Conservation (phyloP, 495 filamentous ascomycete species). For the Rostrohypoxylon terebratum region DNA sequence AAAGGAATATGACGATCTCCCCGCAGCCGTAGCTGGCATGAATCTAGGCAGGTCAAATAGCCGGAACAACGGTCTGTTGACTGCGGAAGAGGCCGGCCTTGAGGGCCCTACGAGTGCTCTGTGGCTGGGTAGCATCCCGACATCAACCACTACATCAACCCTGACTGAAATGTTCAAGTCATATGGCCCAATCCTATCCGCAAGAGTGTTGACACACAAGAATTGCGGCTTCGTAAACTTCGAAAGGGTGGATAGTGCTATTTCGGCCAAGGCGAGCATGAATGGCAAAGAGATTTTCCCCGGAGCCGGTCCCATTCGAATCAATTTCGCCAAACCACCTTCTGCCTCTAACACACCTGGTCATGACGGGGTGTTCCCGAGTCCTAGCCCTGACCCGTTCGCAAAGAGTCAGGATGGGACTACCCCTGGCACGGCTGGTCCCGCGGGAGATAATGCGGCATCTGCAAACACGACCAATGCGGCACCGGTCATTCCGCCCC, state of each 20-base stretch:
- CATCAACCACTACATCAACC: conserved; percentile 94
- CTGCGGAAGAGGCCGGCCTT: conserved; percentile 78
- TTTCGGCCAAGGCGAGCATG: conserved; percentile 83
- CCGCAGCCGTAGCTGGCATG: conserved; percentile 82
- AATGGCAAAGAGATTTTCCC: conserved; percentile 99
- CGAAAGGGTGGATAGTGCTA: conserved; percentile 87
- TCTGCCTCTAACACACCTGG: conserved; percentile 88
- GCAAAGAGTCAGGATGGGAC: conserved; percentile 64
- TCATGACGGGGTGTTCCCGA: conserved; percentile 83
- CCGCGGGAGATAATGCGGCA: conserved; percentile 46
- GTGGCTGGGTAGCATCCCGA: conserved; percentile 98
- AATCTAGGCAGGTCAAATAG: conserved; percentile 74
- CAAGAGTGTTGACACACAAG: conserved; percentile 95
- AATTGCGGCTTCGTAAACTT: conserved; percentile 99
- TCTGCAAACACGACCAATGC: conserved; percentile 57
- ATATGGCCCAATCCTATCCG: conserved; percentile 91
- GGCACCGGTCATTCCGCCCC: conserved; percentile 73
- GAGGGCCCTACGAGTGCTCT: conserved; percentile 92
- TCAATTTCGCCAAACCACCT: conserved; percentile 97
- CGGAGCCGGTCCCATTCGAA: conserved; percentile 91
- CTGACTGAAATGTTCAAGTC: conserved; percentile 91
- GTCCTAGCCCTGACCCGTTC: conserved; percentile 91
- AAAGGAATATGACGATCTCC: conserved; percentile 74
- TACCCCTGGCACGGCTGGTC: conserved; percentile 60
- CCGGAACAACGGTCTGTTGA: conserved; percentile 66